Evolutionary conservation across 371 early-diverging fungal species (phyloP).

Genomic region (Mucor irregularis): DNA sequence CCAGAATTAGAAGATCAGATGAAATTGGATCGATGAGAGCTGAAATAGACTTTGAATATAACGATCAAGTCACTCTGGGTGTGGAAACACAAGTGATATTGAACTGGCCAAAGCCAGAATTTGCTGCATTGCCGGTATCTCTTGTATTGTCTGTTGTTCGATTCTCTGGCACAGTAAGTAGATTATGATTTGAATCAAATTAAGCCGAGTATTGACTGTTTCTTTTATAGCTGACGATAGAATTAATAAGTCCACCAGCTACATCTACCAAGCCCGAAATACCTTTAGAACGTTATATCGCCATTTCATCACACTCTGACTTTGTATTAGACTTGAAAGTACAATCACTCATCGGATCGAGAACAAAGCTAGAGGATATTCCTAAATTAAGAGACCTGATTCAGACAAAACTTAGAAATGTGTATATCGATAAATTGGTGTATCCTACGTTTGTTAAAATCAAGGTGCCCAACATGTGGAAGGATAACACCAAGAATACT

Average conservation of each 20-base stretch:
- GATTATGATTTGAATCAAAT: not conserved
- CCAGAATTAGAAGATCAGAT: constrained; percentile 70
- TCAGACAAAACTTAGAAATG: constrained; percentile 65
- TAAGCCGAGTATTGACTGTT: not conserved
- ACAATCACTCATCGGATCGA: constrained; percentile 85
- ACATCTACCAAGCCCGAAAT: constrained; percentile 39
- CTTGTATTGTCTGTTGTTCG: constrained; percentile 78
- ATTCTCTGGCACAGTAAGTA: constrained; percentile 83
- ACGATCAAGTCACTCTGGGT: constrained; percentile 76
- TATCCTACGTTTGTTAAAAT: constrained; percentile 61
- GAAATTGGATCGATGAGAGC: constrained; percentile 64
- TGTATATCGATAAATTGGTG: constrained; percentile 69
- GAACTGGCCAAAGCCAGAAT: constrained; percentile 86
- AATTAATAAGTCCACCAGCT: constrained; percentile 47
- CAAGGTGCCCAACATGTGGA: constrained; percentile 51
- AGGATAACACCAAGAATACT: constrained; percentile 15
- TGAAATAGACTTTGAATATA: constrained; percentile 82
- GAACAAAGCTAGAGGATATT: constrained; percentile 92
- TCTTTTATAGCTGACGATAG: constrained; percentile 37
- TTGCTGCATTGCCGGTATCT: constrained; percentile 91
- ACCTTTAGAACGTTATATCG: constrained; percentile 56
- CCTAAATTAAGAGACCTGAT: constrained; percentile 90
- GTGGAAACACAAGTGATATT: constrained; percentile 83
- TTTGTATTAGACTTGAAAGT: constrained; percentile 85
- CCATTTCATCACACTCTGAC: constrained; percentile 68